These are phyloP conservation scores for Candida ascalaphidarum DNA, from an alignment of 805 yeast genomes.

Conservation along the genomic window DNA sequence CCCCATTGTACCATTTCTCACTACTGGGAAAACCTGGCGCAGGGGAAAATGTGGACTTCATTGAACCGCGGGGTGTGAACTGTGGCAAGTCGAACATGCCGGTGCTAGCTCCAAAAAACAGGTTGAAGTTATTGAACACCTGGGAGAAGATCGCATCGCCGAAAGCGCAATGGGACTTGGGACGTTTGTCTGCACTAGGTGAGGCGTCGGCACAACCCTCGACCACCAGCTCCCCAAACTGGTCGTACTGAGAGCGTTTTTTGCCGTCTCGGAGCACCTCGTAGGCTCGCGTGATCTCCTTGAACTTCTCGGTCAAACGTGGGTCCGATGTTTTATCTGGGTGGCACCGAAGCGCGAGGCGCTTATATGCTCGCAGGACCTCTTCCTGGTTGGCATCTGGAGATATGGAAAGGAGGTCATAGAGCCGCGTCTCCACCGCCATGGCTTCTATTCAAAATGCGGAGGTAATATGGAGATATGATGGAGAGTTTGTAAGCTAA, in stretches of 20 bases:
- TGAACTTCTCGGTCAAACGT: slow-evolving; percentile 45
- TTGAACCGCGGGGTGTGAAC: too few species aligned
- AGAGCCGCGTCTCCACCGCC: slow-evolving; percentile 18
- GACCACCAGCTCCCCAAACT: slow-evolving; percentile 39
- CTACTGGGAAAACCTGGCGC: too few species aligned
- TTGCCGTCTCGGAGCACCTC: slow-evolving; percentile 45
- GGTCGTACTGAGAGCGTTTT: slow-evolving; percentile 43
- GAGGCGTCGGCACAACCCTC: slow-evolving; percentile 15
- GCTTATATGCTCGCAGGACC: slow-evolving; percentile 32
- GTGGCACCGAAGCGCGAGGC: slow-evolving; percentile 43
- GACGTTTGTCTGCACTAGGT: slow-evolving; percentile 1
- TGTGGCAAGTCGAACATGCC: too few species aligned
- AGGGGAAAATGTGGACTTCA: too few species aligned
- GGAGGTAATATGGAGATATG: too few species aligned
- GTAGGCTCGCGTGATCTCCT: slow-evolving; percentile 59
- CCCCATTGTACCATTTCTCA: too few species aligned
- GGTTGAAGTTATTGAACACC: slow-evolving; percentile 25
- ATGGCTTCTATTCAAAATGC: too few species aligned
- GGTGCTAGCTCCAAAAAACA: slow-evolving; percentile 9
- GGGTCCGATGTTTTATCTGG: slow-evolving; percentile 54
- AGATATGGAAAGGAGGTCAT: slow-evolving; percentile 26
- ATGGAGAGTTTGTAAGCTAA: too few species aligned
- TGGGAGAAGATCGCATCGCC: slow-evolving; percentile 23
- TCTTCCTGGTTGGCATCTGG: slow-evolving; percentile 26
- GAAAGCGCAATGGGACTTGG: neutral